Evolutionary conservation across 1,139 yeast genomes (phyloP).

Genomic region (Suhomyces atakaporum): DNA sequence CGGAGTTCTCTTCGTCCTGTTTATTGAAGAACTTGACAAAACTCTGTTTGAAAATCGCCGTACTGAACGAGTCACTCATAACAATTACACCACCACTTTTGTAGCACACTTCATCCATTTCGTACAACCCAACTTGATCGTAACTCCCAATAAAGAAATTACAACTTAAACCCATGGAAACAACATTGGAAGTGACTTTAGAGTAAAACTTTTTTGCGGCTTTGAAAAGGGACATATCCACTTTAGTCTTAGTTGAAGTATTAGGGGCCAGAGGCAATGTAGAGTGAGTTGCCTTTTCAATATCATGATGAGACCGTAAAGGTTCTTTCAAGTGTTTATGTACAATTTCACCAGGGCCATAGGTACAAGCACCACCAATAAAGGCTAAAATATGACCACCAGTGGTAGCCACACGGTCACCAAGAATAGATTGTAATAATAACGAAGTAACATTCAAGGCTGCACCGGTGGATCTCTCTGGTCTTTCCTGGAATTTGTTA

Average conservation of each 20-base stretch:
- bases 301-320: constrained; percentile 60
- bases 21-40: constrained; percentile 52
- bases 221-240: constrained; percentile 35
- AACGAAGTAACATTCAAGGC: constrained; percentile 65
- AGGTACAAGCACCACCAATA: constrained; percentile 59
- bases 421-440: constrained; percentile 47
- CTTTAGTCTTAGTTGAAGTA: constrained; percentile 31
- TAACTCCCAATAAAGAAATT: constrained; percentile 64
- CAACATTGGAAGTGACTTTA: constrained; percentile 41
- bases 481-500: constrained; percentile 47
- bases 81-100: constrained; percentile 65
- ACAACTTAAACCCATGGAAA: constrained; percentile 52
- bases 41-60: constrained; percentile 68
- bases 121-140: constrained; percentile 66
- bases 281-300: constrained; percentile 42
- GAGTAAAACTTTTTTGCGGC: constrained; percentile 47
- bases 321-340: constrained; percentile 52
- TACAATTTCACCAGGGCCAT: constrained; percentile 59
- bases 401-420: constrained; percentile 33
- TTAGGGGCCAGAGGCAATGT: constrained; percentile 32
- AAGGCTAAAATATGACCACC: constrained; percentile 67
- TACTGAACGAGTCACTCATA: constrained; percentile 63
- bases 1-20: constrained; percentile 27
- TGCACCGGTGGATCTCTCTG: constrained; percentile 62
- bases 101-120: constrained; percentile 60